Conservation (phyloP, 306 rosid species). For the Prunus mume region DNA sequence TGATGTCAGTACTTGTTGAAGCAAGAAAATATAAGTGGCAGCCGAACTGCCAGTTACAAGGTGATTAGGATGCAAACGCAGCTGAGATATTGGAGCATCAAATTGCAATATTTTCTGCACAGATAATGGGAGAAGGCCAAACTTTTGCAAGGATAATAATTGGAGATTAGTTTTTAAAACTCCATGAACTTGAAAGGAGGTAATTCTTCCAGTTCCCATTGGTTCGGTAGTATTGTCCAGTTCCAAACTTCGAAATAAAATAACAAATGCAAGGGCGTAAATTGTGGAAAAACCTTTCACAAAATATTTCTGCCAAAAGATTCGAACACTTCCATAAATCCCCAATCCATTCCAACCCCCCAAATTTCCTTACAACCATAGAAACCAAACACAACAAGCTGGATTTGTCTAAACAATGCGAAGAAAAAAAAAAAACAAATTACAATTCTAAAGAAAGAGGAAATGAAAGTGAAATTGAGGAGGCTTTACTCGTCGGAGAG, state of each 20-base stretch:
- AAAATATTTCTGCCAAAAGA: conserved; percentile 78
- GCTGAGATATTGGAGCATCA: conserved; percentile 65
- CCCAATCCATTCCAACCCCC: conserved; percentile 91
- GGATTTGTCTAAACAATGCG: not conserved
- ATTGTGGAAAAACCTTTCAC: conserved; percentile 70
- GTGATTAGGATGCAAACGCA: conserved; percentile 84
- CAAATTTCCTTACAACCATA: conserved; percentile 72
- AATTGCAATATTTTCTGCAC: conserved; percentile 72
- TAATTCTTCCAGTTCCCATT: conserved; percentile 50
- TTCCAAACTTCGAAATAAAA: conserved; percentile 72
- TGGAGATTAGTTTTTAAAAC: conserved; percentile 91
- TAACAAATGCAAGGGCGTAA: conserved; percentile 65
- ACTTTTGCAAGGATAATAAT: conserved; percentile 76
- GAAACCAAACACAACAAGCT: conserved; percentile 17
- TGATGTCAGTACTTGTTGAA: conserved; percentile 69
- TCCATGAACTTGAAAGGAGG: conserved; percentile 75
- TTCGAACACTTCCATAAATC: conserved; percentile 73
- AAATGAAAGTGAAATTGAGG: not conserved
- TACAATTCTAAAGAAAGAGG: not conserved
- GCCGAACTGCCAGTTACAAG: conserved; percentile 81
- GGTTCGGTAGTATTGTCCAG: conserved; percentile 30
- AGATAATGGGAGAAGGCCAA: conserved; percentile 67
- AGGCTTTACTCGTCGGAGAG: conserved; percentile 65
- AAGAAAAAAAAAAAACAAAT: not conserved
- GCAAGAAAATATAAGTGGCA: conserved; percentile 86